Evolutionary conservation across 192 early-diverging fungal species (phyloP).

Genomic region (Umbelopsis vinacea): DNA sequence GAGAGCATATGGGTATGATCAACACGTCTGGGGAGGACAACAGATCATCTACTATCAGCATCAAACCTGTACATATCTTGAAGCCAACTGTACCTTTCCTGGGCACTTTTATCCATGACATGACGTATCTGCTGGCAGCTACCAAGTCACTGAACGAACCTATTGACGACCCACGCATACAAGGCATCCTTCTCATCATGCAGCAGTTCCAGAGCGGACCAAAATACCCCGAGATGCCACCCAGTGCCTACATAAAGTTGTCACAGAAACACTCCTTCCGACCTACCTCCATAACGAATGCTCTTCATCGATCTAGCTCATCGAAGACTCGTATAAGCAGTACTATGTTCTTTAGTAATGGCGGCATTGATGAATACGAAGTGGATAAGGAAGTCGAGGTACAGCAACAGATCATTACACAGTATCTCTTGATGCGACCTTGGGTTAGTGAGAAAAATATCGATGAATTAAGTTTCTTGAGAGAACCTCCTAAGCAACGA

Average conservation of each 20-base stretch:
- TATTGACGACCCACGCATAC: slow-evolving; percentile 55
- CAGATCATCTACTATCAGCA: slow-evolving; percentile 6
- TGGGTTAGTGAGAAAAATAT: slow-evolving; percentile 78
- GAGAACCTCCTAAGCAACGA: slow-evolving; percentile 66
- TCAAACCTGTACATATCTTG: slow-evolving; percentile 31
- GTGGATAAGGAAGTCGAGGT: slow-evolving; percentile 60
- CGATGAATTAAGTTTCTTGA: slow-evolving; percentile 67
- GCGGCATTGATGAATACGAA: slow-evolving; percentile 50
- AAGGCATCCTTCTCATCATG: slow-evolving; percentile 62
- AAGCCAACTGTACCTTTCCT: slow-evolving; percentile 74
- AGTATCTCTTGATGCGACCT: slow-evolving; percentile 73
- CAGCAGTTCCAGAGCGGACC: slow-evolving; percentile 60
- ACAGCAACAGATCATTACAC: slow-evolving; percentile 64
- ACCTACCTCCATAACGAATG: slow-evolving; percentile 50
- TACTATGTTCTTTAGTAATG: slow-evolving; percentile 2
- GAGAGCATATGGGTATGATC: slow-evolving; percentile 54
- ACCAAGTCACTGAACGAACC: slow-evolving; percentile 50
- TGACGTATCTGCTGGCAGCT: slow-evolving; percentile 72
- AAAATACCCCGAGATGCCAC: slow-evolving; percentile 54
- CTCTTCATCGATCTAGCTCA: slow-evolving; percentile 46
- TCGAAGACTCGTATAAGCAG: slow-evolving; percentile 27
- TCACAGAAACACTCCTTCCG: slow-evolving; percentile 58
- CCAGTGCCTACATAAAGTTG: slow-evolving; percentile 50
- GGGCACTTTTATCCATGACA: slow-evolving; percentile 77
- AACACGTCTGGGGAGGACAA: slow-evolving; percentile 4